These are phyloP conservation scores for Puccinia hordei DNA, from an alignment of 1,284 basidiomycete species.

Conservation along the genomic window DNA sequence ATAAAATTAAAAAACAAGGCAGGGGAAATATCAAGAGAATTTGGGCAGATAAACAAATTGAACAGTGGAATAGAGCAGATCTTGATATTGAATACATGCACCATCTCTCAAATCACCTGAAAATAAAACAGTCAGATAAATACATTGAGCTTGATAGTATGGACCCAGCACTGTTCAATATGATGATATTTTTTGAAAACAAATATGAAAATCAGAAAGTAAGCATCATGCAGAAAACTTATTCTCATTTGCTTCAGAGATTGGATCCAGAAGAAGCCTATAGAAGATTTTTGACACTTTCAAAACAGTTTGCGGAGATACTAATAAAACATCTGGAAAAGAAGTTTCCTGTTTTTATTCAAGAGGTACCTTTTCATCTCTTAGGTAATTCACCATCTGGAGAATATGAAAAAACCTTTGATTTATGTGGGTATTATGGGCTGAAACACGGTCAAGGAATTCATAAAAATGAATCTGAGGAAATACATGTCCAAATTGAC, in stretches of 20 bases:
- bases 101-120: slow-evolving; percentile 6
- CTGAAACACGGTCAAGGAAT: background rate
- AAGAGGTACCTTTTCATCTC: background rate
- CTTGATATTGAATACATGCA: background rate
- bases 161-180: background rate
- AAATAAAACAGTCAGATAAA: background rate
- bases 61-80: background rate
- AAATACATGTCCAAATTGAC: background rate
- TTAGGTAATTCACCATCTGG: background rate
- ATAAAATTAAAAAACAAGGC: background rate
- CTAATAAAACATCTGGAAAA: background rate
- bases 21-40: background rate
- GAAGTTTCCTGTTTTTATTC: background rate
- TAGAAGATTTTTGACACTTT: slow-evolving; percentile 11
- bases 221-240: background rate
- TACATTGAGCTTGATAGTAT: background rate
- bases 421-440: slow-evolving; percentile 1
- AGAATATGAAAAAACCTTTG: slow-evolving; percentile 18
- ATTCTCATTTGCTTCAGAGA: background rate
- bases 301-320: background rate
- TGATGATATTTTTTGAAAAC: background rate
- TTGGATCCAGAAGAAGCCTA: background rate
- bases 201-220: background rate
- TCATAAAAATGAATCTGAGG: too few species aligned
- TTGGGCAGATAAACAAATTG: background rate